A percentile compares a stretch with the other conserved stretches of the same genome.
Conservation (phyloP, 257 asterid genomes). For the Jaltomata sinuosa region DNA sequence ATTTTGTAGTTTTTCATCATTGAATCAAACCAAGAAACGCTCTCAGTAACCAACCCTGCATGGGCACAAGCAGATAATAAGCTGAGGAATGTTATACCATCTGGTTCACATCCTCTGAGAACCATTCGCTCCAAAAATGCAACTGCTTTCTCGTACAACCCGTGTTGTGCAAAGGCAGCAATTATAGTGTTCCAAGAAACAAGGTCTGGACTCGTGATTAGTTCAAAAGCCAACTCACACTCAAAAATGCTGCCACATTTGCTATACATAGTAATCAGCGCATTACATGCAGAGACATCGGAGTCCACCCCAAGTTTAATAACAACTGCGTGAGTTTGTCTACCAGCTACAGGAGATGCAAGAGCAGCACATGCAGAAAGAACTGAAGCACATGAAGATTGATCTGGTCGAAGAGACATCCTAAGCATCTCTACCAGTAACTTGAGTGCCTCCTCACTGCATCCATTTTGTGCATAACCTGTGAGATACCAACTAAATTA, state of each 20-base stretch:
- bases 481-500: background rate
- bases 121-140: slow-evolving; percentile 4
- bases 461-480: slow-evolving; percentile 12
- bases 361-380: slow-evolving; percentile 10
- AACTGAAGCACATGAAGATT: background rate
- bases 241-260: slow-evolving; percentile 15
- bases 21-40: slow-evolving; percentile 4
- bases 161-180: slow-evolving; percentile 10
- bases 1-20: slow-evolving; percentile 3
- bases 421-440: slow-evolving; percentile 3
- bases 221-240: slow-evolving; percentile 5
- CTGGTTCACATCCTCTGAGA: slow-evolving; percentile 2
- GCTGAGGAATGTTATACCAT: slow-evolving; percentile 8
- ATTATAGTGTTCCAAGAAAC: slow-evolving; percentile 12
- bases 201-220: slow-evolving; percentile 2
- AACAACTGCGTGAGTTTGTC: slow-evolving; percentile 8
- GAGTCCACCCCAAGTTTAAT: slow-evolving; percentile 6
- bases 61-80: slow-evolving; percentile 14
- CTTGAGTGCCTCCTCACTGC: slow-evolving; percentile 2
- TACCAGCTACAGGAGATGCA: slow-evolving; percentile 2
- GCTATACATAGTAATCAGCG: slow-evolving; percentile 9
- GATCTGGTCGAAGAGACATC: slow-evolving; percentile 3
- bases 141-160: slow-evolving; percentile 1
- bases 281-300: background rate
- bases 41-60: slow-evolving; percentile 8